Conservation (phyloP, 495 filamentous ascomycete genomes). For the Xylaria grammica region DNA sequence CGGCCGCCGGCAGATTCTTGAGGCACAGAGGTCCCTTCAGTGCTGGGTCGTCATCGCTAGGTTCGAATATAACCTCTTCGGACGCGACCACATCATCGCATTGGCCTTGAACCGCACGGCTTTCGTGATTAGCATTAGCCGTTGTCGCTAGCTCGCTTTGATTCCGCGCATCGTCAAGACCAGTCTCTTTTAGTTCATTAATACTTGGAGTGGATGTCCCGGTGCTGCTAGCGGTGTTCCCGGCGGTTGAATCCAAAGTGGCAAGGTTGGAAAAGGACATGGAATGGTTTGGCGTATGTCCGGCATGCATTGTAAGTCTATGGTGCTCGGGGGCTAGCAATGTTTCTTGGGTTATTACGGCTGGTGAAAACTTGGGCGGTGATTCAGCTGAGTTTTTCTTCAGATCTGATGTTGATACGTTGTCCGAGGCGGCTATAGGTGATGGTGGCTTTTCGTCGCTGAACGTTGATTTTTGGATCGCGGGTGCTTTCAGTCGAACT, state of each 20-base stretch:
- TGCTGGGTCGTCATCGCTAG: slow-evolving; percentile 40
- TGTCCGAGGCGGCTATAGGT: slow-evolving; percentile 28
- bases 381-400: slow-evolving; percentile 22
- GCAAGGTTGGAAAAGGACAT: slow-evolving; percentile 44
- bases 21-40: slow-evolving; percentile 53
- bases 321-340: slow-evolving; percentile 45
- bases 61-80: slow-evolving; percentile 22
- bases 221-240: slow-evolving; percentile 42
- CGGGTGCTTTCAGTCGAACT: slow-evolving; percentile 47
- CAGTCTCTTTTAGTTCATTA: background rate
- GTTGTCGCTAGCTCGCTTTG: slow-evolving; percentile 13
- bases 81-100: background rate
- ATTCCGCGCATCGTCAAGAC: background rate
- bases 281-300: slow-evolving; percentile 55
- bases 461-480: slow-evolving; percentile 50
- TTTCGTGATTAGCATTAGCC: background rate
- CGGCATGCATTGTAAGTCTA: slow-evolving; percentile 55
- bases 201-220: slow-evolving; percentile 44
- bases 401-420: slow-evolving; percentile 31
- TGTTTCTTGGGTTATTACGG: slow-evolving; percentile 46
- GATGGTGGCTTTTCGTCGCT: slow-evolving; percentile 32
- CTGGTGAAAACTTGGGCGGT: slow-evolving; percentile 27
- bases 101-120: background rate
- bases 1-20: slow-evolving; percentile 49
- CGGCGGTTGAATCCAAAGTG: slow-evolving; percentile 41